A percentile compares a stretch with the other conserved stretches of the same genome.
Conservation (phyloP, 192 early-diverging fungal species). For the Entrophospora sp. region DNA sequence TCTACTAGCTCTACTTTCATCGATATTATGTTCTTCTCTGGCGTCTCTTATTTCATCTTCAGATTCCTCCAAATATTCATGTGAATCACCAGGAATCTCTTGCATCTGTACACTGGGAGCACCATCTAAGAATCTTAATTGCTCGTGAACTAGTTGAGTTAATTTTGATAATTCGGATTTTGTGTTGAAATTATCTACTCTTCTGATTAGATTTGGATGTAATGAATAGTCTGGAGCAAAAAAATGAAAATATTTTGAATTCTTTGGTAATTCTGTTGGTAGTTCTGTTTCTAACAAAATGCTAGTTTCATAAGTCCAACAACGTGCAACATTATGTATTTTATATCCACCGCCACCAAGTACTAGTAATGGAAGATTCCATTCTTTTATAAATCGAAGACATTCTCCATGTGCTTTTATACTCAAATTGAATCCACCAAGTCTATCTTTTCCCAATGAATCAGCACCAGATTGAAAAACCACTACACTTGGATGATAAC, state of each 20-base stretch:
- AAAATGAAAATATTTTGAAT: constrained; percentile 70
- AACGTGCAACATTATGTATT: constrained; percentile 79
- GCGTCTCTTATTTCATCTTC: constrained; percentile 44
- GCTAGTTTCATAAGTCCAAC: constrained; percentile 93
- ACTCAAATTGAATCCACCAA: constrained; percentile 45
- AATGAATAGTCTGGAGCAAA: constrained; percentile 85
- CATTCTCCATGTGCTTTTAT: constrained; percentile 69
- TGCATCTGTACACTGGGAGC: constrained; percentile 98
- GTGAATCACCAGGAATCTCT: constrained; percentile 62
- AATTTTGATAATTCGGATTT: constrained; percentile 72
- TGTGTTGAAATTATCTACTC: constrained; percentile 85
- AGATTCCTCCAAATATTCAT: constrained; percentile 43
- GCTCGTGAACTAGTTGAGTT: constrained; percentile 65
- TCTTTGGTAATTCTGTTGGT: constrained; percentile 61
- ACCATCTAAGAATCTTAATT: constrained; percentile 73
- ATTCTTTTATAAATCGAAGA: constrained; percentile 71
- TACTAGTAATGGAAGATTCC: constrained; percentile 68
- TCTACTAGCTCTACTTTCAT: background rate
- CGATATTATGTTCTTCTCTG: constrained; percentile 32
- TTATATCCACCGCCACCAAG: constrained; percentile 93
- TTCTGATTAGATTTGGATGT: constrained; percentile 74
- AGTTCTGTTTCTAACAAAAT: constrained; percentile 69
- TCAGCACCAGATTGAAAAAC: constrained; percentile 87
- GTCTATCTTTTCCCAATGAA: constrained; percentile 45
- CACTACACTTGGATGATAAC: constrained; percentile 73